Evolutionary conservation across 306 rosid species (phyloP).

Genomic region (Crataegus laevigata): DNA sequence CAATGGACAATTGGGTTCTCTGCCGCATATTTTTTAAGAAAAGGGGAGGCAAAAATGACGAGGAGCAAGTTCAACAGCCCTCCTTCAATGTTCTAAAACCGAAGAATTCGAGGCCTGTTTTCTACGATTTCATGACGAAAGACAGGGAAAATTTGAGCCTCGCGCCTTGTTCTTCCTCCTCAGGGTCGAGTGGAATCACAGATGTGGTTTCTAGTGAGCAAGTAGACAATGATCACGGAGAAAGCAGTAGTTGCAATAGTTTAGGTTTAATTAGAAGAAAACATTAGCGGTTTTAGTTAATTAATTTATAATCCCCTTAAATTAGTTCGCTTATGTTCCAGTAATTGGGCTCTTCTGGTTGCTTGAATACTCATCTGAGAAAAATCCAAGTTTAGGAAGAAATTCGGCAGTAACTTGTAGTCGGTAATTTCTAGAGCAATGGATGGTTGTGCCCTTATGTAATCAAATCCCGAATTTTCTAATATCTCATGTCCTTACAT

Average conservation of each 20-base stretch:
- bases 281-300: constrained; percentile 12
- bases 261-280: constrained; percentile 39
- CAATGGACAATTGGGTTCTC: constrained; percentile 67
- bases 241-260: constrained; percentile 64
- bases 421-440: constrained; percentile 12
- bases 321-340: constrained; percentile 14
- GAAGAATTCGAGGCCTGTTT: constrained; percentile 40
- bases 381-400: constrained; percentile 7
- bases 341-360: constrained; percentile 14
- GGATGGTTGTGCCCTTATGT: constrained; percentile 13
- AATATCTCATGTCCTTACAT: not conserved
- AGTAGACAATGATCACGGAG: constrained; percentile 55
- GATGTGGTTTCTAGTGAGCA: constrained; percentile 36
- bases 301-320: not conserved
- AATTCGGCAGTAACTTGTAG: constrained; percentile 36
- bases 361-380: constrained; percentile 28
- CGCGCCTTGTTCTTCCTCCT: constrained; percentile 42
- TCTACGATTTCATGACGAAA: constrained; percentile 74
- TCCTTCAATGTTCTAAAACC: not conserved
- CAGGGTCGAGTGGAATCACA: constrained; percentile 70
- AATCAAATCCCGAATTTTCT: constrained; percentile 16
- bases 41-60: constrained; percentile 45
- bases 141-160: constrained; percentile 31
- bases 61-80: constrained; percentile 11
- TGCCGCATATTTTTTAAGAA: constrained; percentile 92